Percentiles rank a stretch among this genome's conserved stretches.
These are phyloP conservation scores for Annona cherimola DNA, from an alignment of 164 flowering plant genomes.

Conservation along the genomic window DNA sequence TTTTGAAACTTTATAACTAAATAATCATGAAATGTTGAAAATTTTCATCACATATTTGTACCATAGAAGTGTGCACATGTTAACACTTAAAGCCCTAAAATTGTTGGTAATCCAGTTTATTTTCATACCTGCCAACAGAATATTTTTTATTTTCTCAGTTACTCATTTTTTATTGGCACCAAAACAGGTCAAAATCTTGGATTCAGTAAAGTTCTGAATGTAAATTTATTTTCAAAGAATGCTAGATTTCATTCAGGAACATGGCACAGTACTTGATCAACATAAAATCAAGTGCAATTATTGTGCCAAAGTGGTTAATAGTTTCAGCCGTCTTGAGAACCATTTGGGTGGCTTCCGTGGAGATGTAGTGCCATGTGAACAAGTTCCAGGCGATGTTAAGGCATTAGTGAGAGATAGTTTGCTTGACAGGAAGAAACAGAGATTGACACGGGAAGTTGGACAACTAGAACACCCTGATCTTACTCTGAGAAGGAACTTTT, in stretches of 20 bases:
- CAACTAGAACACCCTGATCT: slow-evolving; percentile 13
- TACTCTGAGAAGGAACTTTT: slow-evolving; percentile 15
- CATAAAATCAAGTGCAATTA: slow-evolving; percentile 41
- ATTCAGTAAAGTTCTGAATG: not conserved
- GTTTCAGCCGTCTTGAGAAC: slow-evolving; percentile 40
- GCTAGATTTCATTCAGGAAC: slow-evolving; percentile 21
- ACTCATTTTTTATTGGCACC: too few species aligned
- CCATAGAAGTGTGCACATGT: too few species aligned
- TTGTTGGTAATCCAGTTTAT: too few species aligned
- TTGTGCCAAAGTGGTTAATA: slow-evolving; percentile 40
- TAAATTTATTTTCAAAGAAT: slow-evolving; percentile 9
- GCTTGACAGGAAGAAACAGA: slow-evolving; percentile 15
- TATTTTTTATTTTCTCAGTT: too few species aligned
- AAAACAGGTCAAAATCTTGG: not conserved
- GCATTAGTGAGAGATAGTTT: slow-evolving; percentile 24
- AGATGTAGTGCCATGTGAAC: slow-evolving; percentile 39
- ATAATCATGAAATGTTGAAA: too few species aligned
- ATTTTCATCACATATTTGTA: too few species aligned
- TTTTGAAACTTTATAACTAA: too few species aligned
- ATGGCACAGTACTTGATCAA: slow-evolving; percentile 33
- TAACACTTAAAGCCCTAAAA: too few species aligned
- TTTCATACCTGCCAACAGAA: too few species aligned
- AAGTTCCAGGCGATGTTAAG: slow-evolving; percentile 37
- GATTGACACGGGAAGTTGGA: slow-evolving; percentile 18
- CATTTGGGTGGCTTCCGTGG: slow-evolving; percentile 51